Conservation (phyloP, 345 rosid species). For the Trapa incisa region DNA sequence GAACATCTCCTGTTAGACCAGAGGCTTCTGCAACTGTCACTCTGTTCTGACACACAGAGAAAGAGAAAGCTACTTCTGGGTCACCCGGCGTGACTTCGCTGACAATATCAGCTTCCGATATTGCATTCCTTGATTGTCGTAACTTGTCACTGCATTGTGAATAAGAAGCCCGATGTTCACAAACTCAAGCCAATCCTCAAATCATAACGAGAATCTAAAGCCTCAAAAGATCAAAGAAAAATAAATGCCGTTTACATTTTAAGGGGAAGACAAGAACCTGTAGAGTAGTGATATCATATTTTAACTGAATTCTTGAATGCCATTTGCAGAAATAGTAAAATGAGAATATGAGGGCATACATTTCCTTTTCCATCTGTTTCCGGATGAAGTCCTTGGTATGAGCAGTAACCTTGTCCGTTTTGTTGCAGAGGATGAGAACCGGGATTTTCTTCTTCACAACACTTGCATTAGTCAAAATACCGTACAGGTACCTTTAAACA, state of each 20-base stretch:
- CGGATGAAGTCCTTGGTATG: slow-evolving; percentile 84
- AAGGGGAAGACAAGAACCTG: too few species aligned
- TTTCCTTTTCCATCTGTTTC: slow-evolving; percentile 90
- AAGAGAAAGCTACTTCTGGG: slow-evolving; percentile 53
- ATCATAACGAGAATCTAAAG: background rate
- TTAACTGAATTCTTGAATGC: too few species aligned
- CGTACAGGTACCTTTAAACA: slow-evolving; percentile 57
- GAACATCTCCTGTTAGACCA: slow-evolving; percentile 52
- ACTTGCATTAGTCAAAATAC: slow-evolving; percentile 64
- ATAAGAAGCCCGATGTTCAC: slow-evolving; percentile 1
- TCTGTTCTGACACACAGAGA: slow-evolving; percentile 57
- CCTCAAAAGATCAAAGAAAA: background rate
- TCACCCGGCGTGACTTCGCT: slow-evolving; percentile 61
- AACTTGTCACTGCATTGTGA: slow-evolving; percentile 46
- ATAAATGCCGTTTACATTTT: too few species aligned
- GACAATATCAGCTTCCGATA: slow-evolving; percentile 71
- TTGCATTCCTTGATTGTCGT: slow-evolving; percentile 49
- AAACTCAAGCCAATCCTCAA: background rate
- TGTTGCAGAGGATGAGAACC: slow-evolving; percentile 75
- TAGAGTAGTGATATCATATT: too few species aligned
- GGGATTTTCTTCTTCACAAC: slow-evolving; percentile 73
- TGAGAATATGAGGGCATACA: slow-evolving; percentile 30
- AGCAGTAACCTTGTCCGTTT: slow-evolving; percentile 88
- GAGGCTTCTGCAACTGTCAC: slow-evolving; percentile 69
- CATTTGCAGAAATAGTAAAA: background rate